Evolutionary conservation across 2,329 filamentous ascomycete genomes (phyloP), one percentile per base, ranked within the genome.

Genomic region (Verticillium alfalfae): DNA sequence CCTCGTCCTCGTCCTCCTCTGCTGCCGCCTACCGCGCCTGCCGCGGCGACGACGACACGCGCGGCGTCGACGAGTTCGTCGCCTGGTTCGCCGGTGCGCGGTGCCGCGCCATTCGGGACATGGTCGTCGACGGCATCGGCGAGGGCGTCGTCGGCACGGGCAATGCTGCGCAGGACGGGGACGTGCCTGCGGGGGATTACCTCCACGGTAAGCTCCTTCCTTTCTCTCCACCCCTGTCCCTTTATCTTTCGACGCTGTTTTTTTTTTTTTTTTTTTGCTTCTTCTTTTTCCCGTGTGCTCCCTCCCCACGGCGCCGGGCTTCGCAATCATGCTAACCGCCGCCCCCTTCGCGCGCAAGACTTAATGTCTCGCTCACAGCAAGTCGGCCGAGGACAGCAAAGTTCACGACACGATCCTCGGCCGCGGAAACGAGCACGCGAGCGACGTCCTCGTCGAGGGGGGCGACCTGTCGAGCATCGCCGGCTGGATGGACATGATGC

Each of bases 341-440:
- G 22, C 22, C 22, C 45, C 18, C 7, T 10, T 37, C 9, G 36
- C 36, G 36, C 34, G 16, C 66, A 91, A 90, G 88, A 5, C 79
- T 98, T 52, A 97, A 97, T 96, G 76, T 95, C 93, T 77, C 97
- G 96, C 71, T n/a, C 91, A 96, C 74, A 93, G 89, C 77, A 96
- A 95, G 69, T 91, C 90, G 1, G 91, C 90, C 65, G 92, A 96
- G 70, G 93, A 96, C 70, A 88, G 89, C 10, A 89, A 94, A 69
- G 96, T 92, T 73, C 86, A 89, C 67, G 92, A 92, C 36, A 97
- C 94, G 0, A 84, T 95, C 0, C 80, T 98, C 12, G 94, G 94
- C 4, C 88, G 88, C 66, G 80, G 83, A 55, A 84, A 83, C 57
- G 92, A 96, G 67, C 84, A 88, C 61, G 56, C 61, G 12, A 86